A percentile compares a stretch with the other conserved stretches of the same genome.
These are phyloP conservation scores for Penicillium odoratum DNA, from an alignment of 495 filamentous ascomycete species.

Conservation along the genomic window DNA sequence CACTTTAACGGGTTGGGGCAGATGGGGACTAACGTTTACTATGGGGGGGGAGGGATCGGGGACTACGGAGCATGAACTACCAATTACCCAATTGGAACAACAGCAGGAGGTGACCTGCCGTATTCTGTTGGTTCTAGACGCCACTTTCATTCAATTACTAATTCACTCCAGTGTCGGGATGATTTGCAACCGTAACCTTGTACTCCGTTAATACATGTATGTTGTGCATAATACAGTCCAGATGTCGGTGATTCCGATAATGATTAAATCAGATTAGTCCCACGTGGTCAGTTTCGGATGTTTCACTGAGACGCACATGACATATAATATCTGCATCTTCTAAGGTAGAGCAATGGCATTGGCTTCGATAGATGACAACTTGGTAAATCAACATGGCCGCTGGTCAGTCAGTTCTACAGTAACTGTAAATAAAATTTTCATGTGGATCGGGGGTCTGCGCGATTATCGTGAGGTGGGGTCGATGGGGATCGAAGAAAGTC, in stretches of 20 bases:
- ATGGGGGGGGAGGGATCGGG: no score
- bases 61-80: neutral
- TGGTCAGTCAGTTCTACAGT: neutral
- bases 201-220: neutral
- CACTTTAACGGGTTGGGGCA: slow-evolving; percentile 15
- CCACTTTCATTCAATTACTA: no score
- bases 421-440: slow-evolving; percentile 2
- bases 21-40: neutral
- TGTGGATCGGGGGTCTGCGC: slow-evolving; percentile 13
- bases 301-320: neutral
- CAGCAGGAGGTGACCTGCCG: no score
- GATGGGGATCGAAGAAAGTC: slow-evolving; percentile 6
- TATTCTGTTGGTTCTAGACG: no score
- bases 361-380: neutral
- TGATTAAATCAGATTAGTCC: slow-evolving; percentile 1
- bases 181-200: neutral
- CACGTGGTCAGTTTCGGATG: neutral
- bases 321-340: neutral
- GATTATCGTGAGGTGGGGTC: slow-evolving; percentile 7
- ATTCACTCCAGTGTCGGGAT: no score
- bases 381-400: slow-evolving; percentile 2
- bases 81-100: neutral
- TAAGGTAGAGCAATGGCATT: neutral
- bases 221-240: neutral
- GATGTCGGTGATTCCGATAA: neutral